Base-by-base conservation (phyloP, 768 basidiomycete species). In the Hypholoma fasciculare region DNA sequence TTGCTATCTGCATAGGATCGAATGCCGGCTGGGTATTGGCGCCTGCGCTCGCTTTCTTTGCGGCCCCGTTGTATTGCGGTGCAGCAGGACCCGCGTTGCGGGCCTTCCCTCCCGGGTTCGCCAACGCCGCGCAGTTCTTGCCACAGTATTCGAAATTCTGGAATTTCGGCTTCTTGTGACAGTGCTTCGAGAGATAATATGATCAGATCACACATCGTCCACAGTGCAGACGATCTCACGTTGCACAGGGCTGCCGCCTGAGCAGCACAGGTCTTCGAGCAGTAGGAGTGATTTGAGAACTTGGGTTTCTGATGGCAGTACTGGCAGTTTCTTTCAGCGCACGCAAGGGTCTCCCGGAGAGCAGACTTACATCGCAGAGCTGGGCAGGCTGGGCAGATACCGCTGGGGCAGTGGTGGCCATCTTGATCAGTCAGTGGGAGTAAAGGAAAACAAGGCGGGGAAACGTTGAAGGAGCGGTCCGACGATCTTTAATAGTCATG, bases 91-190 rank as follows among this genome's bases (percentile, higher is more conserved):
- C 61, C 17, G 58, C 49, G 17, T 23, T 57, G 40, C 60, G 52
- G 46, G 62, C 20, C 23, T 64, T 69, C 4, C 66, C 69, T n/a
- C 60, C 63, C 11, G 71, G 65, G 30, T 69, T 71, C 19, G 85
- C 85, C 49, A 76, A 59, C 14, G 77, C 68, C 16, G 85, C 86
- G 63, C 87, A 88, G 53, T 80, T 83, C 76, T 85, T 84, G 54
- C 87, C 83, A 58, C 87, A 88, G 63, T 78, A 88, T 51, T 83
- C 80, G 62, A 83, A 82, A 61, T 74, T 78, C 61, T 77, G 80
- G 63, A 79, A 84, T 68, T 85, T 88, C 4, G 84, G 83, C 59
- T 81, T 83, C 65, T 77, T 77, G 60, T 83, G 80, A 63, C 87
- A 88, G 59, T 80, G 72, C 82, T 83, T 60, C 3, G 49, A 48